A percentile compares a stretch with the other conserved stretches of the same genome.
These are phyloP conservation scores for Diplodia corticola DNA, from an alignment of 2,329 filamentous ascomycete species.

Conservation along the genomic window DNA sequence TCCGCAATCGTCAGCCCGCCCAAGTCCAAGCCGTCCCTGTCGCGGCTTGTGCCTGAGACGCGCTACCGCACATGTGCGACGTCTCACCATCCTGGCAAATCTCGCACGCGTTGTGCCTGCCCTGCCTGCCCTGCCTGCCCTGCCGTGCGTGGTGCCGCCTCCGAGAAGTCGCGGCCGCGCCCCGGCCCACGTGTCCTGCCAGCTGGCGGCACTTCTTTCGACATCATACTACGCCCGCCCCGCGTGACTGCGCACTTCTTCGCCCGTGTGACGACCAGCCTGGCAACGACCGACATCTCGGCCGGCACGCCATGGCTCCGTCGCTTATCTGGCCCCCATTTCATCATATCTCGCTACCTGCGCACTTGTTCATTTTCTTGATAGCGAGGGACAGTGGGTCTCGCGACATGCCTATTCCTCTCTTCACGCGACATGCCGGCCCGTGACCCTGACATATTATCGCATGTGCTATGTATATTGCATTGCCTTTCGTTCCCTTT, in stretches of 20 bases:
- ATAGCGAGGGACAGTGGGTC: not conserved
- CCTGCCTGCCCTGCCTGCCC: not conserved
- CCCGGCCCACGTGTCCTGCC: not conserved
- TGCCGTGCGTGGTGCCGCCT: not conserved
- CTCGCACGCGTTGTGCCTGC: not conserved
- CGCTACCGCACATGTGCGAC: constrained; percentile 12
- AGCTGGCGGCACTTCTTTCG: constrained; percentile 18
- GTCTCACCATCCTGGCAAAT: constrained; percentile 16
- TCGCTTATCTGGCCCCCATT: not conserved
- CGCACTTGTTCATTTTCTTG: not conserved
- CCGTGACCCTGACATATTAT: not conserved
- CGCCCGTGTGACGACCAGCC: not conserved
- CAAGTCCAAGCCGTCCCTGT: not conserved
- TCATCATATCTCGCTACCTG: not conserved
- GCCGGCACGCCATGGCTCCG: not conserved
- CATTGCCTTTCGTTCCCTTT: not conserved
- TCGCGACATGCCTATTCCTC: not conserved
- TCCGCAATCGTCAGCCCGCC: not conserved
- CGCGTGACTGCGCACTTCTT: constrained; percentile 3
- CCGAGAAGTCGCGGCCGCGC: not conserved
- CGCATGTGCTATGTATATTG: not conserved
- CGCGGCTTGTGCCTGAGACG: constrained; percentile 3
- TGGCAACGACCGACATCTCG: not conserved
- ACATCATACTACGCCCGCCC: not conserved
- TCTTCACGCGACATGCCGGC: not conserved